Base-by-base conservation (phyloP, 768 basidiomycete species). In the Candolleomyces aberdarensis region DNA sequence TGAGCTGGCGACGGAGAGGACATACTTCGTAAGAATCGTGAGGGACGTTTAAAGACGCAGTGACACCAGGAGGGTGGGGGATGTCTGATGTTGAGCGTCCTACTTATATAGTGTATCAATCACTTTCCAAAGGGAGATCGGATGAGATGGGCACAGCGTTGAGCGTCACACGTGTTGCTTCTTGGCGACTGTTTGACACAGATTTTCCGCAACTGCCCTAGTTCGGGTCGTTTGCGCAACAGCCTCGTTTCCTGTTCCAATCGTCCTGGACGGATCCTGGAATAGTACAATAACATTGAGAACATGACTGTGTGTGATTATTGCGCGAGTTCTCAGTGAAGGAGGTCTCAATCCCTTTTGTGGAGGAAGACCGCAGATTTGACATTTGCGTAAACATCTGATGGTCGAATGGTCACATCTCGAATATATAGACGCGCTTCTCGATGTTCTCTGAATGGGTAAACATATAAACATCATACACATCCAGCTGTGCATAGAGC, bases 11-110 rank as follows among this genome's bases (percentile, higher is more conserved):
- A 39, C 39, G 39, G 46, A 22, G 50, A 31, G 26, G 58, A 44
- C 52, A 63, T 43, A 49, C 26, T 49, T 54, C 57, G 61, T 47
- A n/a, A 26, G 58, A 36, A 66, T 66, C 53, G 63, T 64, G 49
- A 20, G 19, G 44, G 44, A 5, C 17, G 44, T 46, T 1, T 20
- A 56, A 66, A 62, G 59, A 63, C 62, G 63, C 62, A 66, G 62
- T 64, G 71, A 70, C 70, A 71, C 69, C 68, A 70, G 64, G 66
- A 69, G 70, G 67, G 69, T 56, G 62, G 62, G 62, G 63, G 22
- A 11, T 14, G 36, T 29, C 8, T 15, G 52, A 60, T 51, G 43
- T 11, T 4, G 22, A 50, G 20, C 36, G 36, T 36, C 36, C 36
- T 3, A 36, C 29, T 55, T 60, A 51, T 60, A 60, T 60, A 60